These are phyloP conservation scores for Pluteus cervinus DNA, from an alignment of 768 basidiomycete genomes.

Conservation along the genomic window DNA sequence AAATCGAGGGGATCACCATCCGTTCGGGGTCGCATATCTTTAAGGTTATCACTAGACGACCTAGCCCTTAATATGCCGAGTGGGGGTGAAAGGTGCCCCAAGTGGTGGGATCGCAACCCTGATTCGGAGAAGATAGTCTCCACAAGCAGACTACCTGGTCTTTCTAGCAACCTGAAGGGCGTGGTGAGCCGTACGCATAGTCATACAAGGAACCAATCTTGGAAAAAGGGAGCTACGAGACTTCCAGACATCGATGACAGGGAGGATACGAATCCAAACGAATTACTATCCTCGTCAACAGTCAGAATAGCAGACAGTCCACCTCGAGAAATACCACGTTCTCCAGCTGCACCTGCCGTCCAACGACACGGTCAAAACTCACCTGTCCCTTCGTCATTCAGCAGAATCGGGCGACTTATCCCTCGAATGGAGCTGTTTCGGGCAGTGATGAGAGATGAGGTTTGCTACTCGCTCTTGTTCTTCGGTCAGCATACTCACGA, in stretches of 20 bases:
- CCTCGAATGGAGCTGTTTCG: constrained; percentile 49
- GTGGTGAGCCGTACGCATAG: no score
- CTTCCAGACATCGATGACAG: no score
- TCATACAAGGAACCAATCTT: no score
- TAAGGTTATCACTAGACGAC: constrained; percentile 41
- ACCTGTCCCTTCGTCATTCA: constrained; percentile 26
- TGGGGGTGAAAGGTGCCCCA: no score
- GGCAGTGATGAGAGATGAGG: constrained; percentile 58
- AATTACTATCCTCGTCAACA: neutral
- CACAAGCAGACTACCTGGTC: no score
- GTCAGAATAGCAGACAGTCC: constrained; percentile 7
- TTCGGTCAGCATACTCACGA: neutral
- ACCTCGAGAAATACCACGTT: no score
- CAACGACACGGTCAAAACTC: constrained; percentile 11
- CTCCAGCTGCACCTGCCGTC: no score
- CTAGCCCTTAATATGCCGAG: constrained; percentile 24
- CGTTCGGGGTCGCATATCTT: constrained; percentile 50
- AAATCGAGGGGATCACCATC: constrained; percentile 43
- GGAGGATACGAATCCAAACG: no score
- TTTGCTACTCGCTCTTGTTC: constrained; percentile 18
- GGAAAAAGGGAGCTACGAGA: no score
- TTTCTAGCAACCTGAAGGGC: no score
- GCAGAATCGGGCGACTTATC: constrained; percentile 41
- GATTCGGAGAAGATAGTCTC: no score
- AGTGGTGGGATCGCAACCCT: no score